phyloP scores from a whole-genome alignment of 768 basidiomycete species.

The Tylopilus plumbeoviolaceoides region DNA sequence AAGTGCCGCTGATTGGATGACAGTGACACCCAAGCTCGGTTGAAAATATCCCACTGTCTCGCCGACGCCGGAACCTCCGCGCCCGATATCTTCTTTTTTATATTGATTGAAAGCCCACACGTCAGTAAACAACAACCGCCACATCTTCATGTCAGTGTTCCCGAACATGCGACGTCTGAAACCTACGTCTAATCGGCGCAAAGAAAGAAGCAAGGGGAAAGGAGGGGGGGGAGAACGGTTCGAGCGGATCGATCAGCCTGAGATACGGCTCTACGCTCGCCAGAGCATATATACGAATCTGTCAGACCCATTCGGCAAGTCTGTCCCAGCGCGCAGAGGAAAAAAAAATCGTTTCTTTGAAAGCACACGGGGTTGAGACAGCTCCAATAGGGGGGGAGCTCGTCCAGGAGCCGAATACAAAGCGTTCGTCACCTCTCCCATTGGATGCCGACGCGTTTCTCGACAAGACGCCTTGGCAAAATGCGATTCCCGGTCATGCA shows the following conservation, averaged over 20 bases:
- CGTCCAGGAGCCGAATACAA: no score
- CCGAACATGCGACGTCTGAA: slow-evolving; percentile 6
- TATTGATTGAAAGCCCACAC: not conserved
- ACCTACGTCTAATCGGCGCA: slow-evolving; percentile 14
- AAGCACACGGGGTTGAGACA: slow-evolving; percentile 4
- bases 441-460: not conserved
- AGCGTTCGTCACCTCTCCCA: not conserved
- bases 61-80: not conserved
- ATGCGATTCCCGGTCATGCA: not conserved
- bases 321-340: slow-evolving; percentile 1
- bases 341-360: no score
- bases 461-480: not conserved
- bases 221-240: not conserved
- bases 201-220: not conserved
- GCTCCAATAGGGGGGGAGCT: slow-evolving; percentile 1
- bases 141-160: not conserved
- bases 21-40: not conserved
- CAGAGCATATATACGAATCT: slow-evolving; percentile 4
- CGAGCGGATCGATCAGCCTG: slow-evolving; percentile 13
- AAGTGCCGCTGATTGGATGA: slow-evolving; percentile 10
- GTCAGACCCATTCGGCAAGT: slow-evolving; percentile 20
- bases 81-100: not conserved
- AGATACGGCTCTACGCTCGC: slow-evolving; percentile 1
- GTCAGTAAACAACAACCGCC: slow-evolving; percentile 3
- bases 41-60: slow-evolving; percentile 3